Evolutionary conservation across 768 basidiomycete genomes (phyloP), one percentile per base, ranked within the genome.

Genomic region (Suillus clintonianus): DNA sequence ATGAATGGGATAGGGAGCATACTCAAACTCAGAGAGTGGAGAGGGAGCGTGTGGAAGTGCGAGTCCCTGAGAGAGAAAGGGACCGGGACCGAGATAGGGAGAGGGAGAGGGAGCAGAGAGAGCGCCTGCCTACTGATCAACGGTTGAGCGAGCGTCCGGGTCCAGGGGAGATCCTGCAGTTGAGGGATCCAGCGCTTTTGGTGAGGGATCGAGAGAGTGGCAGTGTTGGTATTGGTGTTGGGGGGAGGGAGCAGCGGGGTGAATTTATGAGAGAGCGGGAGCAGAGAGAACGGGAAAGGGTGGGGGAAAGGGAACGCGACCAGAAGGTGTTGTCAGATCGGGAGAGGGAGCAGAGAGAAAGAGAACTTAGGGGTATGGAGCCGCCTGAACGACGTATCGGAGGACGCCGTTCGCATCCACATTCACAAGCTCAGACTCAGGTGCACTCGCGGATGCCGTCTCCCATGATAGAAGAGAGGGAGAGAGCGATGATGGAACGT

Each of bases 241-340:
- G 57, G n/a, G 74, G 73, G 58, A 73, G 70, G 11, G 74, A 74
- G 48, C 73, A 70, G 9, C 67, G 64, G 47, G 72, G 71, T 8
- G 69, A 67, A 27, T 72, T 73, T 30, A 78, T 80, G 15, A 70
- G 77, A 14, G 78, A 76, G 47, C 63, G 78, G 42, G 76, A 79
- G 22, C 48, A 6, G 7, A 69, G 70, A 15, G 79, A 76, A 48
- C 67, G 69, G 22, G 63, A 70, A 27, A 72, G 75, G 57, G 66
- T 59, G 15, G 67, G 69, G 65, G 70, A 76, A 62, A 69, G 72
- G 50, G 71, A 79, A n/a, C 62, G 73, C n/a, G 70, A 74, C 51
- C 65, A 71, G 41, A 69, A 68, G 51, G 64, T 64, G 48, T 59
- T 70, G 51, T 66, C 72, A 32, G 72, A 75, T 68, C 59, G 65